These are phyloP conservation scores for Trichoderma oligosporum DNA, from an alignment of 2,329 filamentous ascomycete genomes.

Conservation along the genomic window DNA sequence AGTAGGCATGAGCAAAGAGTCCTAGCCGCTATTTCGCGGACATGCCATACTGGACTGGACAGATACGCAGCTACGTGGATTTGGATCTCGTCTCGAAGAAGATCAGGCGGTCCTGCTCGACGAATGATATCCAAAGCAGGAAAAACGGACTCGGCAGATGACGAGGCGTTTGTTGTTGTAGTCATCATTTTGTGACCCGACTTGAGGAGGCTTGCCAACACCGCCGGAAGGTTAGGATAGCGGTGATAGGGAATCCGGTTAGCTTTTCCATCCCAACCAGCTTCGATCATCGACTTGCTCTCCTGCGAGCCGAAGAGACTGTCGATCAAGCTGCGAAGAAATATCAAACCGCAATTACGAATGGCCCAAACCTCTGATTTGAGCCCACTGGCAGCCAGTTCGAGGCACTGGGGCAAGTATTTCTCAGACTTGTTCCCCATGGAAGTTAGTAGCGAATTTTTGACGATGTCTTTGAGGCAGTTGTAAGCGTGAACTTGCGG, in stretches of 20 bases:
- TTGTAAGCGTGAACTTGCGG: slow-evolving; percentile 95
- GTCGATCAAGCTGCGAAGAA: slow-evolving; percentile 82
- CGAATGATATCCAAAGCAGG: slow-evolving; percentile 79
- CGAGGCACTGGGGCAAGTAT: slow-evolving; percentile 69
- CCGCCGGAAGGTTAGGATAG: slow-evolving; percentile 60
- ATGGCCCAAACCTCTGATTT: slow-evolving; percentile 88
- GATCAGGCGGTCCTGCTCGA: slow-evolving; percentile 62
- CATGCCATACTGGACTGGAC: slow-evolving; percentile 70
- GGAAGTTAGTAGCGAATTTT: slow-evolving; percentile 70
- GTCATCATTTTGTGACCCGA: slow-evolving; percentile 46
- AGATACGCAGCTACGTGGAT: slow-evolving; percentile 59
- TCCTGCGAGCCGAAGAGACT: slow-evolving; percentile 72
- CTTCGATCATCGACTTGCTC: slow-evolving; percentile 59
- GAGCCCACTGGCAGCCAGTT: slow-evolving; percentile 75
- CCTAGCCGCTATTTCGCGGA: slow-evolving; percentile 74
- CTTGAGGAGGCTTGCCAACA: slow-evolving; percentile 61
- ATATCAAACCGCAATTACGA: slow-evolving; percentile 85
- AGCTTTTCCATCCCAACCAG: slow-evolving; percentile 60
- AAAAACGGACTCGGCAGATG: slow-evolving; percentile 68
- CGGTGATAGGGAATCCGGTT: slow-evolving; percentile 66
- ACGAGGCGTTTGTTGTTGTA: slow-evolving; percentile 32
- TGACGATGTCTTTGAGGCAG: slow-evolving; percentile 87
- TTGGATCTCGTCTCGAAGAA: slow-evolving; percentile 53
- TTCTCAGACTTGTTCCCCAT: slow-evolving; percentile 69
- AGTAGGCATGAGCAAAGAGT: slow-evolving; percentile 64